A percentile compares a stretch with the other conserved stretches of the same genome.
These are phyloP conservation scores for Hypsizygus marmoreus DNA, from an alignment of 768 basidiomycete species.

Conservation along the genomic window DNA sequence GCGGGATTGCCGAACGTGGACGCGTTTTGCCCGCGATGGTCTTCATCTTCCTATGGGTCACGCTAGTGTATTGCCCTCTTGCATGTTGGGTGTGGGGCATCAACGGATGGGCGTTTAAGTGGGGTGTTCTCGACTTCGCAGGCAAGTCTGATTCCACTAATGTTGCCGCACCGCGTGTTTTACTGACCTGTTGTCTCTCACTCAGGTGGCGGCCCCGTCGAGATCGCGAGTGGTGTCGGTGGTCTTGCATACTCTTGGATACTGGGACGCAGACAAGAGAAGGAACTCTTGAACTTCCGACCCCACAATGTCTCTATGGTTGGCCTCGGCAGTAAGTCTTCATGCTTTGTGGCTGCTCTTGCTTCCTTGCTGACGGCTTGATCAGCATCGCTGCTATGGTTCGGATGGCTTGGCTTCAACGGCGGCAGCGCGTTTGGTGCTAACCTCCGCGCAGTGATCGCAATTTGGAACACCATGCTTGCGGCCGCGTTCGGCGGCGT, in stretches of 20 bases:
- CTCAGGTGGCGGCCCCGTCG: constrained; percentile 82
- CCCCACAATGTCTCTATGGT: constrained; percentile 89
- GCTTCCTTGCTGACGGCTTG: background rate
- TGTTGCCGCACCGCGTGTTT: constrained; percentile 3
- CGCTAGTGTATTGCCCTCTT: constrained; percentile 85
- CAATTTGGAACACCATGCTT: constrained; percentile 88
- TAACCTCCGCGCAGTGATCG: constrained; percentile 83
- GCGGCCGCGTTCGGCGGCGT: constrained; percentile 81
- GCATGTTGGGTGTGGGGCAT: constrained; percentile 84
- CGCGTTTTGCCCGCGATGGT: constrained; percentile 81
- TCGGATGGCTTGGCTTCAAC: constrained; percentile 91
- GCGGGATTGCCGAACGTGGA: constrained; percentile 85
- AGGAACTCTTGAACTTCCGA: constrained; percentile 75
- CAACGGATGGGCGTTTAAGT: constrained; percentile 83
- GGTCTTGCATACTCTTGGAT: constrained; percentile 88
- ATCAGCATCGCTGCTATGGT: constrained; percentile 76
- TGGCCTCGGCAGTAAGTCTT: constrained; percentile 63
- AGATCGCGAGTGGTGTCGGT: constrained; percentile 83
- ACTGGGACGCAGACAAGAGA: constrained; percentile 77
- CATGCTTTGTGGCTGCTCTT: background rate
- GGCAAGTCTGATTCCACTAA: constrained; percentile 40
- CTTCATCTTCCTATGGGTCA: constrained; percentile 83
- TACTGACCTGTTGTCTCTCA: background rate
- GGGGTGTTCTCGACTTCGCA: constrained; percentile 88
- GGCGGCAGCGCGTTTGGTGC: constrained; percentile 88